Evolutionary conservation across 208 protist species (phyloP).

Genomic region (Wallacemonas sp.): DNA sequence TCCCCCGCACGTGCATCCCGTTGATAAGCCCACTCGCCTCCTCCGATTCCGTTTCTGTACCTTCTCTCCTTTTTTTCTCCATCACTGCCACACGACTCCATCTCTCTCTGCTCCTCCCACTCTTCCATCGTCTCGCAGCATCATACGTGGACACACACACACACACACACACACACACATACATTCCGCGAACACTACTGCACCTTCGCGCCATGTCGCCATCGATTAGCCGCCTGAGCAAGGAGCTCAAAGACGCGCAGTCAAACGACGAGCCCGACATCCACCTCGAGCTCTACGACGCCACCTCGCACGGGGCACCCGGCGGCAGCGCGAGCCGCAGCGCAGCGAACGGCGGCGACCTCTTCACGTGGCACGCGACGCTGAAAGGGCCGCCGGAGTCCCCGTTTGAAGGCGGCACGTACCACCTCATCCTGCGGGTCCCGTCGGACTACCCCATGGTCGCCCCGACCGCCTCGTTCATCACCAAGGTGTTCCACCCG

Average conservation of each 20-base stretch:
- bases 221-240: slow-evolving; percentile 47
- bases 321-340: not conserved
- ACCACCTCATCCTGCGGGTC: slow-evolving; percentile 61
- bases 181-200: too few species aligned
- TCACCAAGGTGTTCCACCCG: slow-evolving; percentile 90
- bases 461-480: slow-evolving; percentile 73
- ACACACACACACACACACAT: too few species aligned
- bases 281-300: slow-evolving; percentile 39
- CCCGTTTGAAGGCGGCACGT: slow-evolving; percentile 76
- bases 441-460: slow-evolving; percentile 89
- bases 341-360: slow-evolving; percentile 6
- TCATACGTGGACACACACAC: too few species aligned
- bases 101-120: too few species aligned
- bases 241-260: slow-evolving; percentile 59
- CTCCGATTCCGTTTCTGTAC: too few species aligned
- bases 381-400: slow-evolving; percentile 78
- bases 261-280: slow-evolving; percentile 54
- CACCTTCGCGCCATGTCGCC: too few species aligned
- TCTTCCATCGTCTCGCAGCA: too few species aligned
- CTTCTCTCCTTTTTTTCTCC: too few species aligned
- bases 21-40: too few species aligned
- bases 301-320: not conserved
- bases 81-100: too few species aligned
- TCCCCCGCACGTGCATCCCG: too few species aligned
- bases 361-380: slow-evolving; percentile 70